Evolutionary conservation across 768 basidiomycete species (phyloP).

Genomic region (Rhodotorula babjevae): DNA sequence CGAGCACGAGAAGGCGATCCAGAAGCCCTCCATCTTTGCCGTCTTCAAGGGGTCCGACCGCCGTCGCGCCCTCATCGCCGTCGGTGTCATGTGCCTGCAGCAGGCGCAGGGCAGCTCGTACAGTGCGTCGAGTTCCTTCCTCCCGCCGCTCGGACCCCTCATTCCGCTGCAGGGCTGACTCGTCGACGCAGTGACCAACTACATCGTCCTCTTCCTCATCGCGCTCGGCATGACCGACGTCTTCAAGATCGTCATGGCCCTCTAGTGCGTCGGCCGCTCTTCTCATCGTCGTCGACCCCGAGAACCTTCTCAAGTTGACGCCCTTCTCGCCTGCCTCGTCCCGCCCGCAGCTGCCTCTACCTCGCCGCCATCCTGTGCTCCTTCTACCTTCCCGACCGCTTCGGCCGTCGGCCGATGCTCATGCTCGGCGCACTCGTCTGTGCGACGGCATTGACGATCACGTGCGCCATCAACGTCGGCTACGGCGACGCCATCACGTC

Average conservation of each 20-base stretch:
- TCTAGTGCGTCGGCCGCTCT: slow-evolving; percentile 13
- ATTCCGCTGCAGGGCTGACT: no score
- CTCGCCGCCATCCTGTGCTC: slow-evolving; percentile 24
- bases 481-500: not conserved
- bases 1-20: slow-evolving; percentile 10
- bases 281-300: not conserved
- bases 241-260: slow-evolving; percentile 38
- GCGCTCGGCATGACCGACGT: slow-evolving; percentile 27
- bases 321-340: not conserved
- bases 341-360: slow-evolving; percentile 1
- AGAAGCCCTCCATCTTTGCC: not conserved
- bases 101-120: slow-evolving; percentile 20
- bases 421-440: slow-evolving; percentile 34
- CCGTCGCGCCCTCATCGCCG: slow-evolving; percentile 8
- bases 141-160: no score
- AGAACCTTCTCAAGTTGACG: not conserved
- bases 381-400: slow-evolving; percentile 27
- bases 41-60: slow-evolving; percentile 21
- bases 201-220: slow-evolving; percentile 34
- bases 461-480: not conserved
- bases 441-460: slow-evolving; percentile 31
- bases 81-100: slow-evolving; percentile 21
- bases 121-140: not conserved
- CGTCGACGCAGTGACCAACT: not conserved
- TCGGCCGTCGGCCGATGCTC: slow-evolving; percentile 27